Conservation (phyloP, 2,329 filamentous ascomycete genomes). For the Chrysosporium keratinophilum region DNA sequence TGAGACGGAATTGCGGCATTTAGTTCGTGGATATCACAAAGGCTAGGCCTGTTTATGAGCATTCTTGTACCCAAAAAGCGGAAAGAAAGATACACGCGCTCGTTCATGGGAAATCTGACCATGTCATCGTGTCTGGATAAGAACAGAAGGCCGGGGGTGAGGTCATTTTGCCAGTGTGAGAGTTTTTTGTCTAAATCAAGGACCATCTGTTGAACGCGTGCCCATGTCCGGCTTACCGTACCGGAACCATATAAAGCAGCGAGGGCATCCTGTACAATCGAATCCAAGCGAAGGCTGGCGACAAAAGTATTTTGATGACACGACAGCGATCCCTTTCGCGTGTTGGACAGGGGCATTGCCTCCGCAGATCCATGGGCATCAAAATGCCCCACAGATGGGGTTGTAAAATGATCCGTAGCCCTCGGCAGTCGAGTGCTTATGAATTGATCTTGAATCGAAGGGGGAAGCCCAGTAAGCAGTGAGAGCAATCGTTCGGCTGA, state of each 20-base stretch:
- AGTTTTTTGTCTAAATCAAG: constrained; percentile 22
- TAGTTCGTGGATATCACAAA: constrained; percentile 25
- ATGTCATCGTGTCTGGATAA: not conserved
- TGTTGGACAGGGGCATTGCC: constrained; percentile 1
- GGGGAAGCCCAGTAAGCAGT: constrained; percentile 31
- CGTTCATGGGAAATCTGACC: not conserved
- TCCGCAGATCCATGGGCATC: not conserved
- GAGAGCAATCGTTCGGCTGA: constrained; percentile 28
- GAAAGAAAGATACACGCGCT: constrained; percentile 16
- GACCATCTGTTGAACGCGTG: constrained; percentile 26
- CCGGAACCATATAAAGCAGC: constrained; percentile 25
- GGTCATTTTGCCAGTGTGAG: constrained; percentile 25
- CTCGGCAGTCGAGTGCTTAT: constrained; percentile 26
- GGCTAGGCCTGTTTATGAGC: constrained; percentile 31
- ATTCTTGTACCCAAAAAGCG: constrained; percentile 28
- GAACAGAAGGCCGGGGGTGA: constrained; percentile 20
- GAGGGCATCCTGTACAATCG: constrained; percentile 25
- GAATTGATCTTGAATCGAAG: constrained; percentile 22
- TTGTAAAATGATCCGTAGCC: constrained; percentile 16
- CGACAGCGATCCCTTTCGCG: not conserved
- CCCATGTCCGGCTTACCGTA: constrained; percentile 26
- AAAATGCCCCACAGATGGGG: not conserved
- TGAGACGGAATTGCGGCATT: constrained; percentile 26
- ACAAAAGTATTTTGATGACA: constrained; percentile 12
- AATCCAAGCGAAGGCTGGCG: constrained; percentile 15